Percentiles rank a stretch among this genome's conserved stretches.
Conservation (phyloP, 306 rosid species). For the Ammopiptanthus mongolicus region DNA sequence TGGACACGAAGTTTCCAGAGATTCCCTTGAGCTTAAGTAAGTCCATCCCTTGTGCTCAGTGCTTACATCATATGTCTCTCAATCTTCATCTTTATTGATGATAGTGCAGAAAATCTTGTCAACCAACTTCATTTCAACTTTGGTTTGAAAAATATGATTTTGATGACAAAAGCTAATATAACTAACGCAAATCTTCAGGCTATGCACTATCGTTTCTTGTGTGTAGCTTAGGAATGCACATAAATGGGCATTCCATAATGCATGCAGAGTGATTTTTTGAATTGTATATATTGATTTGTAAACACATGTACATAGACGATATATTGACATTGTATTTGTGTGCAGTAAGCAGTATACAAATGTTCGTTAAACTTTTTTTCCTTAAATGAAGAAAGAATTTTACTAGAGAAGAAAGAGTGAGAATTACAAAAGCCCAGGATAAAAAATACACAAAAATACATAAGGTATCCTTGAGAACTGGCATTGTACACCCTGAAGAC, state of each 20-base stretch:
- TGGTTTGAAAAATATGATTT: slow-evolving; percentile 14
- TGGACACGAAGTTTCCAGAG: slow-evolving; percentile 29
- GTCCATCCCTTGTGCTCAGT: slow-evolving; percentile 18
- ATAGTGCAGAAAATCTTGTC: not conserved
- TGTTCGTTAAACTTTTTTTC: not conserved
- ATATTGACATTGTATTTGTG: not conserved
- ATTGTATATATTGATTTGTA: not conserved
- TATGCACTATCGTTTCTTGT: not conserved
- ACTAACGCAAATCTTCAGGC: not conserved
- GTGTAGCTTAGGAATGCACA: not conserved
- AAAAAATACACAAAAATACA: not conserved
- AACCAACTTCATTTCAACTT: not conserved
- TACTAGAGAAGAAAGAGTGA: not conserved
- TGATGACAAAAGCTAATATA: not conserved
- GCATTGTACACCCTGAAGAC: not conserved
- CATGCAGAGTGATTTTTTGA: not conserved
- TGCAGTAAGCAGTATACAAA: not conserved
- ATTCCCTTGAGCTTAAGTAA: slow-evolving; percentile 42
- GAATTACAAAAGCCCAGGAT: not conserved
- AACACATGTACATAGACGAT: not conserved
- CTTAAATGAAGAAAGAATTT: not conserved
- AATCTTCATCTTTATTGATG: slow-evolving; percentile 7
- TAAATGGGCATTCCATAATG: not conserved
- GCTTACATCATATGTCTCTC: not conserved
- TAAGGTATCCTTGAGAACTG: not conserved